These are phyloP conservation scores for Diaporthe longicolla DNA, from an alignment of 2,329 filamentous ascomycete species.

Conservation along the genomic window DNA sequence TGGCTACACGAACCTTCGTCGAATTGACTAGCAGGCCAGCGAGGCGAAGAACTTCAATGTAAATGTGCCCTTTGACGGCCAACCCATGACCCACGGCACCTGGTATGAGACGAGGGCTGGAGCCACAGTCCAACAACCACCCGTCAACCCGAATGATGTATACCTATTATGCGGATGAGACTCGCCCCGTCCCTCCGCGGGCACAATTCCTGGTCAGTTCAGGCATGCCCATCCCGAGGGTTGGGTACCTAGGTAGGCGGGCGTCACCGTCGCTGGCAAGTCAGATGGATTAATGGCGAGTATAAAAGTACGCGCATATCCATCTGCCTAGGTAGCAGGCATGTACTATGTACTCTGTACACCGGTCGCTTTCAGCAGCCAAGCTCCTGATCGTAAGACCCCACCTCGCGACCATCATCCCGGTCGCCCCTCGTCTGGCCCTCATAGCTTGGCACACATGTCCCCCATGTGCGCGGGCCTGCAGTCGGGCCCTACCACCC, in stretches of 20 bases:
- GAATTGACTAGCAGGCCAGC: background rate
- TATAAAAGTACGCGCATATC: background rate
- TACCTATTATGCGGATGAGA: background rate
- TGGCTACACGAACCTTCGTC: background rate
- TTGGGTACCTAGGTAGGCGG: constrained; percentile 1
- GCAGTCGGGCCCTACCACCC: constrained; percentile 31
- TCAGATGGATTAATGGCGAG: constrained; percentile 3
- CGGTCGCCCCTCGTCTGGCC: constrained; percentile 7
- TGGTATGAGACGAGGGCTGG: background rate
- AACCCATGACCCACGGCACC: background rate
- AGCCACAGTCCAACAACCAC: background rate
- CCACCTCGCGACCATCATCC: constrained; percentile 25
- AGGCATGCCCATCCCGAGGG: constrained; percentile 2
- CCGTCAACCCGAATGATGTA: background rate
- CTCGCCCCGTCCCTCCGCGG: background rate
- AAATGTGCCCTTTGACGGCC: background rate
- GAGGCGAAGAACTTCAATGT: background rate
- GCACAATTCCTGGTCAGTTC: background rate
- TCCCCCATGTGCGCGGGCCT: constrained; percentile 23
- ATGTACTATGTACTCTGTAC: constrained; percentile 21
- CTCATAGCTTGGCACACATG: constrained; percentile 17
- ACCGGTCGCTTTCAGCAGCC: constrained; percentile 14
- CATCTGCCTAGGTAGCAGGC: background rate
- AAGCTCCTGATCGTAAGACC: constrained; percentile 35
- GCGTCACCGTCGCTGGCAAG: constrained; percentile 11